Base-by-base conservation (phyloP, 192 early-diverging fungal species). In the Coemansia guatemalensis region DNA sequence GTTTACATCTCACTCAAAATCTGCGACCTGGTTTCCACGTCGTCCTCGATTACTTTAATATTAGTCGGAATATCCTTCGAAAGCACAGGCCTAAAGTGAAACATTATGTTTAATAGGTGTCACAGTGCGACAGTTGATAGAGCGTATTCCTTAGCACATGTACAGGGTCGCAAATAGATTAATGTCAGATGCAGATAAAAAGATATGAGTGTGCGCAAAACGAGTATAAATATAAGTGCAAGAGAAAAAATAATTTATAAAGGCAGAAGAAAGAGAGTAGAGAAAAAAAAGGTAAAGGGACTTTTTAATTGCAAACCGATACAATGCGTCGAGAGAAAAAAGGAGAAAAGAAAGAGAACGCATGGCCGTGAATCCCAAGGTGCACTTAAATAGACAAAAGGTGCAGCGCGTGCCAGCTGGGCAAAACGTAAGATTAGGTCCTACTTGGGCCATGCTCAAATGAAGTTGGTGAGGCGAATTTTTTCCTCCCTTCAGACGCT, bases 41-140 rank as follows among this genome's bases (percentile, higher is more conserved):
- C 78, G 58, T 80, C 78, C 39, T 80, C 78, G 44, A 80, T 74
- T 12, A 80, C 68, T n/a, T 60, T 68, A 30, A 80, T 74, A 58
- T 80, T 80, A 25, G 68, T 80, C 2, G 72, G 72, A 35, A 80
- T 74, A 52, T 80, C 78, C 62, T 80, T 80, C 55, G 23, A 44
- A 58, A 62, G 50, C 1, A 56, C 53, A 2, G 32, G 44, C 39
- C n/a, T 56, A 20, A 39, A 21, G 24, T 29, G 33, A 39, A 33
- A 1, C 32, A 59, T 59, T 21, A 48, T 29, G 32, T 59, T 25
- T 25, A 29, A 32, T 30, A 32, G 11, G 26, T 2, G 18, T 32
- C 18, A 32, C 53, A n/a, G 52, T 32, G 27, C 52, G 52, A 26
- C 39, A 17, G 39, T 17, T 44, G 14, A 44, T 44, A 44, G 39